These are phyloP conservation scores for Rhododendron mucronatum DNA, from an alignment of 148 eudicot genomes.

Conservation along the genomic window DNA sequence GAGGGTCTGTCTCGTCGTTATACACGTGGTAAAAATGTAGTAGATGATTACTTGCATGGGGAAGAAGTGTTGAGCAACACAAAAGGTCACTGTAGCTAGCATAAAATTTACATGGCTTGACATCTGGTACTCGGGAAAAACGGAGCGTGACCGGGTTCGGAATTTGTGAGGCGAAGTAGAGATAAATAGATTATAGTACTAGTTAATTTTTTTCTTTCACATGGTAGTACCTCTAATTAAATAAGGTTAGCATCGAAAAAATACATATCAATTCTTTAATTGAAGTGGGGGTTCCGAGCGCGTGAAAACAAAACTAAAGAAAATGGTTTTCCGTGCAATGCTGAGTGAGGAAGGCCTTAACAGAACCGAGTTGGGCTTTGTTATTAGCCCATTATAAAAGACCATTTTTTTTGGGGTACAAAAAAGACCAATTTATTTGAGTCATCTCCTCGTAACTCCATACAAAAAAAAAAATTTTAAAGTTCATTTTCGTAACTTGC, in stretches of 20 bases:
- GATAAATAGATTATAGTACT: no score
- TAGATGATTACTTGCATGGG: background rate
- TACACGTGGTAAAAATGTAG: no score
- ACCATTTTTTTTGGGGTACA: no score
- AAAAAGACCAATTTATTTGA: background rate
- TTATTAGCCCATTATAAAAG: no score
- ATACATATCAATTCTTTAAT: background rate
- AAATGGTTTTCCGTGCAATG: background rate
- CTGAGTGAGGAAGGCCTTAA: background rate
- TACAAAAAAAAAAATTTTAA: background rate
- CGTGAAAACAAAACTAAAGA: background rate
- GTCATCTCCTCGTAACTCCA: background rate
- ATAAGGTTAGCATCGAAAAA: background rate
- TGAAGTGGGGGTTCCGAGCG: background rate
- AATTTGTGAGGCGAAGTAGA: background rate
- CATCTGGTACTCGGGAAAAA: background rate
- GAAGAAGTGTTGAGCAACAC: background rate
- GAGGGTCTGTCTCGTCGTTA: no score
- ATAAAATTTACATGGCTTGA: background rate
- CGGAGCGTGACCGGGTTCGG: conserved; percentile 11
- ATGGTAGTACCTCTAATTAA: no score
- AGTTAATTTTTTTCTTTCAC: background rate
- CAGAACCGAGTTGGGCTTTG: background rate
- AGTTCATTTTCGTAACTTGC: no score
- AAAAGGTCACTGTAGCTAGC: background rate